Percentiles rank a stretch among this genome's conserved stretches.
Conservation (phyloP, 148 eudicot species). For the Amaranthus palmeri region DNA sequence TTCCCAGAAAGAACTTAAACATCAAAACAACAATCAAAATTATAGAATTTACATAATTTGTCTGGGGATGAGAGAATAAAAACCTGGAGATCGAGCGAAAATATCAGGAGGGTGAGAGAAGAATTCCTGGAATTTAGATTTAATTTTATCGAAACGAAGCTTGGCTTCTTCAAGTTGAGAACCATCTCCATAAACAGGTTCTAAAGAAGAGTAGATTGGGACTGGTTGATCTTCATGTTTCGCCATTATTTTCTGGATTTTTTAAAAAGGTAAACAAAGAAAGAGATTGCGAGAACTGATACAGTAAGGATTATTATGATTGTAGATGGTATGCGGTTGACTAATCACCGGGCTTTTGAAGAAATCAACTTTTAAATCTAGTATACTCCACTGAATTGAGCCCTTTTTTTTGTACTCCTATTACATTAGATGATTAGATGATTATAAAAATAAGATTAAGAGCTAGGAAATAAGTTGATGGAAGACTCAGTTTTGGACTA, state of each 20-base stretch:
- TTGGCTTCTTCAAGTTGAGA: constrained; percentile 76
- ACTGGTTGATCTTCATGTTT: constrained; percentile 72
- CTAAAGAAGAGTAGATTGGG: constrained; percentile 50
- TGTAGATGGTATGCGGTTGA: too few species aligned
- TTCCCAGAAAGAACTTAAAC: neutral
- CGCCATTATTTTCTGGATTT: constrained; percentile 43
- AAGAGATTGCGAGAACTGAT: too few species aligned
- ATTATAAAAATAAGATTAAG: too few species aligned
- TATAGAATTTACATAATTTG: neutral
- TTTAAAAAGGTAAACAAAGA: neutral
- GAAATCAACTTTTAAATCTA: too few species aligned
- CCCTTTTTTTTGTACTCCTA: too few species aligned
- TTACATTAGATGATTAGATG: too few species aligned
- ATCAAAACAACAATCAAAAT: neutral
- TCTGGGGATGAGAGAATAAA: neutral
- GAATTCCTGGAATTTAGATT: constrained; percentile 55
- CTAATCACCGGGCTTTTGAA: too few species aligned
- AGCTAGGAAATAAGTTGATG: too few species aligned
- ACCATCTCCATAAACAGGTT: constrained; percentile 59
- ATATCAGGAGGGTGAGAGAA: constrained; percentile 60
- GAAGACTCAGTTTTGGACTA: too few species aligned
- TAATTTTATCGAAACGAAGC: constrained; percentile 53
- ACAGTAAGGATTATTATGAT: too few species aligned
- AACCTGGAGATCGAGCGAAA: constrained; percentile 90
- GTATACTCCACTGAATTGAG: too few species aligned